Percentiles rank a stretch among this genome's conserved stretches.
phyloP scores from a whole-genome alignment of 129 eudicot species.

The Pittosporum tobira region DNA sequence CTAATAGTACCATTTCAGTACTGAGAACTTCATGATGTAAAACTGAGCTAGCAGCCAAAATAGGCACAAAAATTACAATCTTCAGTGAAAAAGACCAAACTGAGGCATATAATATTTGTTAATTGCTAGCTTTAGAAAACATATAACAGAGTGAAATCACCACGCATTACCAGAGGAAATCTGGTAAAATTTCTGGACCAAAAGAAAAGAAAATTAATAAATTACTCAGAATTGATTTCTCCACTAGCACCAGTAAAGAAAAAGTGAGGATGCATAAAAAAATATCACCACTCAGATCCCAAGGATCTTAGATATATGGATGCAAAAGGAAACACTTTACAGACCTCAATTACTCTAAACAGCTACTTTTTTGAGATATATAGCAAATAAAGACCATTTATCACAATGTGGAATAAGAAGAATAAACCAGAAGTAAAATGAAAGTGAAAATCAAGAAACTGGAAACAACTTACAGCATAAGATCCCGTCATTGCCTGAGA shows the following conservation, averaged over 20 bases:
- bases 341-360: background rate
- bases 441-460: background rate
- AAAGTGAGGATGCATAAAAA: background rate
- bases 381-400: background rate
- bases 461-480: slow-evolving; percentile 4
- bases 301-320: no score
- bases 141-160: slow-evolving; percentile 3
- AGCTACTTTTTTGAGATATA: background rate
- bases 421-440: background rate
- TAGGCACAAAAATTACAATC: background rate
- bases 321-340: background rate
- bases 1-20: no score
- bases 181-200: background rate
- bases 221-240: background rate
- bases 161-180: background rate
- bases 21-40: background rate
- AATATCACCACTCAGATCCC: no score
- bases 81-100: background rate
- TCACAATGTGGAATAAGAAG: background rate
- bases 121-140: slow-evolving; percentile 3
- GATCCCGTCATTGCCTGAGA: slow-evolving; percentile 12
- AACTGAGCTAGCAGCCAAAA: background rate
- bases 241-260: background rate
- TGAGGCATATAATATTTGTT: background rate
- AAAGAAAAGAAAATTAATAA: background rate